These are phyloP conservation scores for Candida sp. DNA, from an alignment of 1,139 yeast species.

Conservation along the genomic window DNA sequence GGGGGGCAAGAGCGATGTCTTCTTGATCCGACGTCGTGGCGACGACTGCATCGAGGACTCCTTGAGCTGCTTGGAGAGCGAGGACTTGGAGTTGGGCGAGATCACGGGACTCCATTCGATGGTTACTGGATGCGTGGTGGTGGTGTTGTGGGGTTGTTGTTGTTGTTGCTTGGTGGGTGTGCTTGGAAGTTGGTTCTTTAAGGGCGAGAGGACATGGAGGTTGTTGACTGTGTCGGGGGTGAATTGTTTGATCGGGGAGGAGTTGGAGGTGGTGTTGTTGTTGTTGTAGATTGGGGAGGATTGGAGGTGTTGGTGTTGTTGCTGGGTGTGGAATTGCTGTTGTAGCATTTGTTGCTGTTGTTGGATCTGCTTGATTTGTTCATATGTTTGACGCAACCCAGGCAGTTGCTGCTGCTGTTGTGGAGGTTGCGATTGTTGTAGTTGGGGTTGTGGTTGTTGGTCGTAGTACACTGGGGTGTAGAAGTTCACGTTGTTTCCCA, in stretches of 20 bases:
- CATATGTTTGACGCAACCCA: slow-evolving; percentile 5
- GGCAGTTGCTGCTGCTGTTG: slow-evolving; percentile 7
- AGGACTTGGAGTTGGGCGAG: slow-evolving; percentile 45
- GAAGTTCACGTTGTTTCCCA: slow-evolving; percentile 23
- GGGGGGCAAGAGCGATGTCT: slow-evolving; percentile 81
- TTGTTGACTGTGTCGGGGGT: slow-evolving; percentile 24
- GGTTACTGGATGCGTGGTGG: slow-evolving; percentile 2
- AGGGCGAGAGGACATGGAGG: slow-evolving; percentile 42
- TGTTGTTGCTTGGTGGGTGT: slow-evolving; percentile 32
- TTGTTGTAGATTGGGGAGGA: slow-evolving; percentile 28
- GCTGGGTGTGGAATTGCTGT: slow-evolving; percentile 12
- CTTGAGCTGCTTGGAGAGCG: slow-evolving; percentile 39
- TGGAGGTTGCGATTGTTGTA: slow-evolving; percentile 1
- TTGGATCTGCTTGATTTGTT: slow-evolving; percentile 11
- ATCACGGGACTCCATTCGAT: slow-evolving; percentile 63
- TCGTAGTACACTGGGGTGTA: slow-evolving; percentile 45
- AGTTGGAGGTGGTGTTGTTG: slow-evolving; percentile 11
- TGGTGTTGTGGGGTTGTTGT: background rate
- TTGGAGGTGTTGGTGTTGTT: slow-evolving; percentile 10
- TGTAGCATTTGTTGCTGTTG: slow-evolving; percentile 14
- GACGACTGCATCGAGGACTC: slow-evolving; percentile 45
- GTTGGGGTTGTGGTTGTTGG: slow-evolving; percentile 10
- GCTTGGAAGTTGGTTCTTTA: slow-evolving; percentile 30
- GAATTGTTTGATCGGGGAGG: slow-evolving; percentile 38
- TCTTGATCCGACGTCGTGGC: slow-evolving; percentile 51